These are phyloP conservation scores for Cytauxzoon felis DNA, from an alignment of 169 alveolate species.

Conservation along the genomic window DNA sequence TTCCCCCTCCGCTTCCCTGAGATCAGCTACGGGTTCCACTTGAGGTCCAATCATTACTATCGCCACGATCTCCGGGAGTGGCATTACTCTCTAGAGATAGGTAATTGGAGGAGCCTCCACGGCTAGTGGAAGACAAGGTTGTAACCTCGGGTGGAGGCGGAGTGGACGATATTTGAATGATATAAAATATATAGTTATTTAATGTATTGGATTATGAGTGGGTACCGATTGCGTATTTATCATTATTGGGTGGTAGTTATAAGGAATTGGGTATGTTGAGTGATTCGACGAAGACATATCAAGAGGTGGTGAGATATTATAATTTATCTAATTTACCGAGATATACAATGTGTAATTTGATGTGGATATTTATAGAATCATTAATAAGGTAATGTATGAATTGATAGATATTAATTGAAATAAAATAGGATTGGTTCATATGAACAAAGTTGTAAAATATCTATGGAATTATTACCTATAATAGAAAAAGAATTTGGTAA, in stretches of 20 bases:
- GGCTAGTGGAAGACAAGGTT: too few relatives aligned
- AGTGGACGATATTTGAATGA: too few relatives aligned
- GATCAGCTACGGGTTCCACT: too few relatives aligned
- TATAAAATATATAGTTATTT: constrained; percentile 6
- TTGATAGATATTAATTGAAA: not conserved
- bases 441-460: constrained; percentile 23
- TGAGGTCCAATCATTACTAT: too few relatives aligned
- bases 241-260: constrained; percentile 37
- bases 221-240: constrained; percentile 41
- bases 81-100: too few relatives aligned
- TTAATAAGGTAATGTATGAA: constrained; percentile 11
- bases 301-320: constrained; percentile 34
- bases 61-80: too few relatives aligned
- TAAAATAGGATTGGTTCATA: constrained; percentile 31
- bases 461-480: constrained; percentile 34
- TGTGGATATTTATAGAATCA: constrained; percentile 56
- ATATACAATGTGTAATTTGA: constrained; percentile 32
- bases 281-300: constrained; percentile 26
- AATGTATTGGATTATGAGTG: constrained; percentile 30
- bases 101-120: too few relatives aligned
- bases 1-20: too few relatives aligned
- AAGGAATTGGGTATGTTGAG: constrained; percentile 6
- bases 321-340: constrained; percentile 43
- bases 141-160: too few relatives aligned
- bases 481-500: constrained; percentile 46